These are phyloP conservation scores for Ophiostoma sp. DNA, from an alignment of 2,329 filamentous ascomycete species.

Conservation along the genomic window DNA sequence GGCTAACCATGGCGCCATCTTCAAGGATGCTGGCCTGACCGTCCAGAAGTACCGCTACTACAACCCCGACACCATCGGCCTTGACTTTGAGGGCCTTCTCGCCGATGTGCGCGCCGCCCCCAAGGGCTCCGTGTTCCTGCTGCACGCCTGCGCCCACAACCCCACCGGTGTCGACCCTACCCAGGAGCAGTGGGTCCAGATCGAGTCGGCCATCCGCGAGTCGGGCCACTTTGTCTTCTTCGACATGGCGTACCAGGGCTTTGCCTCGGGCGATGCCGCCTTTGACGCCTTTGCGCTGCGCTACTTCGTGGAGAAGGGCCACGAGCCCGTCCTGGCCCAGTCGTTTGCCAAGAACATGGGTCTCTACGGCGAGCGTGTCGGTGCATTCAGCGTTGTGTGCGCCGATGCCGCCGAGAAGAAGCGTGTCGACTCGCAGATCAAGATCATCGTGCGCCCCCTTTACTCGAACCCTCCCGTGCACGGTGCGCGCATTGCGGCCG, in stretches of 20 bases:
- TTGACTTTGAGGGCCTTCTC: conserved; percentile 93
- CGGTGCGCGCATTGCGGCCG: conserved; percentile 86
- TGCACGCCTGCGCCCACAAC: conserved; percentile 98
- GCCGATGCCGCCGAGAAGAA: conserved; percentile 73
- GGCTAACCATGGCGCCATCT: conserved; percentile 97
- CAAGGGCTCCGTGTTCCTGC: conserved; percentile 79
- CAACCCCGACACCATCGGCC: conserved; percentile 95
- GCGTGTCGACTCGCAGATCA: conserved; percentile 93
- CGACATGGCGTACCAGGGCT: conserved; percentile 99
- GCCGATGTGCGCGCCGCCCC: conserved; percentile 86
- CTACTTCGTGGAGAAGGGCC: conserved; percentile 88
- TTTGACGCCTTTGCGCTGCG: conserved; percentile 90
- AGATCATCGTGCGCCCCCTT: conserved; percentile 92
- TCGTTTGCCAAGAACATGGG: conserved; percentile 99
- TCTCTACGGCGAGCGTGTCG: conserved; percentile 96
- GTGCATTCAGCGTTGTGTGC: conserved; percentile 89
- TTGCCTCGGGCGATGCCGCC: conserved; percentile 86
- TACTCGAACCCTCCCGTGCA: conserved; percentile 99
- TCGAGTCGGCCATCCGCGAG: conserved; percentile 79
- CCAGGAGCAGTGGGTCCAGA: conserved; percentile 83
- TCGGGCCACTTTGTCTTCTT: conserved; percentile 92
- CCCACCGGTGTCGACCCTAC: conserved; percentile 95
- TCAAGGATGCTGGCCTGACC: conserved; percentile 84
- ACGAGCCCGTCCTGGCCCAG: conserved; percentile 82
- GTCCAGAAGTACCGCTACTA: conserved; percentile 98